Base-by-base conservation (phyloP, 2,329 filamentous ascomycete genomes). In the Fonsecaea pedrosoi region DNA sequence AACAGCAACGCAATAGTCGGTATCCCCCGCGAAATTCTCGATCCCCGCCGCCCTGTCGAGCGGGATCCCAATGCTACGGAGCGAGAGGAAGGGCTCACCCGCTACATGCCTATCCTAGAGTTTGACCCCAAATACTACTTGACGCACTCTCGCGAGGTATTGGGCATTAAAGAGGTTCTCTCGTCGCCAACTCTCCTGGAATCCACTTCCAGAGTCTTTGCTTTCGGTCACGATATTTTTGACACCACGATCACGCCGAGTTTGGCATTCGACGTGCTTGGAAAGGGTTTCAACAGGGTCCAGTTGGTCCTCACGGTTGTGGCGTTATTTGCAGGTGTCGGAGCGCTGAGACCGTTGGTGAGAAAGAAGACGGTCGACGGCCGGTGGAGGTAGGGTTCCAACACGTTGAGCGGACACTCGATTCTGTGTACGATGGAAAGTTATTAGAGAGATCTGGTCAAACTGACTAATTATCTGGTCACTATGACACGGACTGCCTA, bases 211-310 rank as follows among this genome's bases (percentile, higher is more conserved):
- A 78, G 98, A 63, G 86, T 99, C 12, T 90, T 97, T 74, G 93
- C 92, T 0, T 97, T 91, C 74, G 95, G 95, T 3, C 76, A 78
- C 5, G 95, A 99, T 77, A 82, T 98, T 1, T 99, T 96, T 72
- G 93, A 91, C 13, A 94, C 93, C 0, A 84, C 93, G 60, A 87
- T 96, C 10, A 87, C 90, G n/a, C 95, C 95, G 0, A 97, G 92
- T 78, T 88, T 91, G 73, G 86, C 91, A 15, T 99, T 99, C 78
- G 95, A 99, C 80, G 88, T 98, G 50, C 82, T 99, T 15, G 95
- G 93, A 69, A 95, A 93, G 79, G 92, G 92, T 2, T 99, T 99
- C 79, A 95, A 94, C 77, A 97, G 96, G 83, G 76, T 93, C 64
- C 91, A 93, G 73, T 86, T 99, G 75, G 78, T 97, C 42, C 84